A percentile compares a stretch with the other conserved stretches of the same genome.
Evolutionary conservation across 1,284 basidiomycete genomes (phyloP).

Genomic region (Cutaneotrichosporon sp.): DNA sequence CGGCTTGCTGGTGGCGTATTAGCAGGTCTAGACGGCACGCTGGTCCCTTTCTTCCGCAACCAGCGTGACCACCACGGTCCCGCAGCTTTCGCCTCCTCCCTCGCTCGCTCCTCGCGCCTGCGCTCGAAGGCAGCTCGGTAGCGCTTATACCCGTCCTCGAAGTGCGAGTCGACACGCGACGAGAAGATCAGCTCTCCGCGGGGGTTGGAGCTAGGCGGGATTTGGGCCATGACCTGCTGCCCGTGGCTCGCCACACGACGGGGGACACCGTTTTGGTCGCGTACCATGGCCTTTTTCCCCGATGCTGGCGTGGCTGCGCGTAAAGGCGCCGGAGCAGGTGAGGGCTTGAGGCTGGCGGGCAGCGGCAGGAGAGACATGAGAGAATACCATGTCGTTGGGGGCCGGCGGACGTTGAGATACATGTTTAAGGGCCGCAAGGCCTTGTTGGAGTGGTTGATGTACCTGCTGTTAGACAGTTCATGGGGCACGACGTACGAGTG

Average conservation of each 20-base stretch:
- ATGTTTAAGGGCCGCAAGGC: constrained; percentile 90
- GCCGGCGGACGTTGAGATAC: constrained; percentile 87
- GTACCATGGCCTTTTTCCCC: too few relatives aligned
- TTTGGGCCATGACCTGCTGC: constrained; percentile 61
- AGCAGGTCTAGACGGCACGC: background rate
- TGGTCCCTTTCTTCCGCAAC: background rate
- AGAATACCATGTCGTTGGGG: constrained; percentile 55
- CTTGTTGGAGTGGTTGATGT: constrained; percentile 92
- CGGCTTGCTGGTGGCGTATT: background rate
- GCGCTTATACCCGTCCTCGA: constrained; percentile 87
- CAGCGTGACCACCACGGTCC: constrained; percentile 19
- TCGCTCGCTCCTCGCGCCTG: constrained; percentile 60
- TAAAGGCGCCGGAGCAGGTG: constrained; percentile 39
- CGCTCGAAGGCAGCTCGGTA: constrained; percentile 89
- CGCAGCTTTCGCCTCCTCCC: constrained; percentile 27
- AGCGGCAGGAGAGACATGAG: constrained; percentile 61
- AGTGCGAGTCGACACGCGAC: constrained; percentile 71
- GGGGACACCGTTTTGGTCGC: too few relatives aligned
- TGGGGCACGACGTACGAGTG: constrained; percentile 62
- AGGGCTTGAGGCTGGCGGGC: constrained; percentile 59
- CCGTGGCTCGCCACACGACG: too few relatives aligned
- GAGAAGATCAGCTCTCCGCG: constrained; percentile 96
- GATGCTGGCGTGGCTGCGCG: constrained; percentile 6
- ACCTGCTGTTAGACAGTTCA: constrained; percentile 55
- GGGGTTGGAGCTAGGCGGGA: constrained; percentile 82